These are phyloP conservation scores for Capsaspora owczarzaki DNA, from an alignment of 78 protist genomes.

Conservation along the genomic window DNA sequence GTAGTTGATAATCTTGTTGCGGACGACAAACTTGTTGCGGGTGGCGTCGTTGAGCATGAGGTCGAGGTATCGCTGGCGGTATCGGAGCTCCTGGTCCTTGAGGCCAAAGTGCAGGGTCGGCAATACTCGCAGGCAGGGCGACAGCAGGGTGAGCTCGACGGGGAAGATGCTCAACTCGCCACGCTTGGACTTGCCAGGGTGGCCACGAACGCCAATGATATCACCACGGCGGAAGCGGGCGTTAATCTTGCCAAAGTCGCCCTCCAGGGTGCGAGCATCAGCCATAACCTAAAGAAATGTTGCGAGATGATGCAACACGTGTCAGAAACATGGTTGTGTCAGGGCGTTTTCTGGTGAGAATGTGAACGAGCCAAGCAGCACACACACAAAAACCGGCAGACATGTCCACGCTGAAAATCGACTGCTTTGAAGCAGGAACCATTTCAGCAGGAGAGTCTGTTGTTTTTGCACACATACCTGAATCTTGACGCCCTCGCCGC, in stretches of 20 bases:
- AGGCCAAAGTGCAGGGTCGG: conserved; percentile 64
- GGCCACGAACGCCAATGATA: conserved; percentile 93
- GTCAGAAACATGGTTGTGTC: no score
- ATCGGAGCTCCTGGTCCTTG: conserved; percentile 55
- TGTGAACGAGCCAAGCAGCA: no score
- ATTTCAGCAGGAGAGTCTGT: no score
- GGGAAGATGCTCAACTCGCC: conserved; percentile 95
- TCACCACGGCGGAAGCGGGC: conserved; percentile 90
- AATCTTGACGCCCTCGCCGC: conserved; percentile 61
- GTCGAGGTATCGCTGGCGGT: conserved; percentile 95
- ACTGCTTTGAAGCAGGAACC: no score
- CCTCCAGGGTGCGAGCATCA: conserved; percentile 15
- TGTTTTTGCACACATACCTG: conserved; percentile 75
- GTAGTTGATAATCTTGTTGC: conserved; percentile 77
- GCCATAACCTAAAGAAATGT: conserved; percentile 24
- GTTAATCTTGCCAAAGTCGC: conserved; percentile 51
- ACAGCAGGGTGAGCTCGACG: conserved; percentile 55
- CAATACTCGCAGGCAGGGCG: conserved; percentile 96
- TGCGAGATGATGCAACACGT: no score
- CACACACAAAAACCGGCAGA: no score
- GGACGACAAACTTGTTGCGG: conserved; percentile 50
- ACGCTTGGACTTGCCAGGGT: conserved; percentile 65
- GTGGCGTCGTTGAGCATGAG: conserved; percentile 78
- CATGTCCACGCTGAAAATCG: no score
- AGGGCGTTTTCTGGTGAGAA: no score